Conservation (phyloP, 257 asterid genomes). For the Paraleonurus japonicus region DNA sequence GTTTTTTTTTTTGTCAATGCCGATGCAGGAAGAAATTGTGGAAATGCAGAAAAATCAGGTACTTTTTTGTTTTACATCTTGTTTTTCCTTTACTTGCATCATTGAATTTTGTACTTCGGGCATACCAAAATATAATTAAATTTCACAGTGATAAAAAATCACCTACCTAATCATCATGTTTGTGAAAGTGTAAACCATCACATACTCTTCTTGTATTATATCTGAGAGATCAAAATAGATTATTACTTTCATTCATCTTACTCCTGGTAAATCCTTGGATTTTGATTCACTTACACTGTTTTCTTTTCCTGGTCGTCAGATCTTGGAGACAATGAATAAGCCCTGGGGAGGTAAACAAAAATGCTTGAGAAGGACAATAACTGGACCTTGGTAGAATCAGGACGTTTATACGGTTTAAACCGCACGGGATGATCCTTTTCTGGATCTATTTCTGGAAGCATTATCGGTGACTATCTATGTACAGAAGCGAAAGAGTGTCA, state of each 20-base stretch:
- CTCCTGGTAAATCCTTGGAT: neutral
- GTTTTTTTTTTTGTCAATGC: neutral
- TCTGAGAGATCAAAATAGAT: neutral
- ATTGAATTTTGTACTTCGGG: neutral
- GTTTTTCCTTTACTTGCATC: neutral
- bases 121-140: neutral
- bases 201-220: neutral
- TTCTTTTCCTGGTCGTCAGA: slow-evolving; percentile 29
- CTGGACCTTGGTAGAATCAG: slow-evolving; percentile 75
- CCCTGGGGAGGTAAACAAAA: slow-evolving; percentile 51
- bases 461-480: slow-evolving; percentile 24
- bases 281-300: neutral
- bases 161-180: neutral
- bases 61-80: slow-evolving; percentile 6
- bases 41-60: slow-evolving; percentile 90
- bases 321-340: slow-evolving; percentile 49
- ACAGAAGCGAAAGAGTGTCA: slow-evolving; percentile 33
- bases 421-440: slow-evolving; percentile 25
- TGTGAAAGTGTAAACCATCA: neutral
- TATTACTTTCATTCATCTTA: neutral
- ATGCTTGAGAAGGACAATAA: slow-evolving; percentile 76
- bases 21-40: slow-evolving; percentile 60
- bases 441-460: slow-evolving; percentile 15
- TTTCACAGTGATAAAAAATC: neutral
- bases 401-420: slow-evolving; percentile 15